Evolutionary conservation across 2,329 filamentous ascomycete genomes (phyloP).

Genomic region (Aspergillus candidus): DNA sequence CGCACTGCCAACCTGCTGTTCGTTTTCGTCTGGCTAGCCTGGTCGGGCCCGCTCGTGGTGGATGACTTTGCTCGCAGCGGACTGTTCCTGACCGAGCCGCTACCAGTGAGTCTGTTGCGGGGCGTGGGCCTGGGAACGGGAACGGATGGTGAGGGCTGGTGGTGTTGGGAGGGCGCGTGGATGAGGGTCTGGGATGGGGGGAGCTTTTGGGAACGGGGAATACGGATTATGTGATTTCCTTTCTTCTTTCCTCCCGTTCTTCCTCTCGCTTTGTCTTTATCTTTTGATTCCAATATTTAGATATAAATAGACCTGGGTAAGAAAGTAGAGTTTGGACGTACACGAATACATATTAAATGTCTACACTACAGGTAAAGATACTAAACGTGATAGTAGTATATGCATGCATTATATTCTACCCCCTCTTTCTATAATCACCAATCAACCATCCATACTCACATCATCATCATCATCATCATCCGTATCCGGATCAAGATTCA

Average conservation of each 20-base stretch:
- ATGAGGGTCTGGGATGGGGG: conserved; percentile 55
- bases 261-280: neutral
- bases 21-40: conserved; percentile 60
- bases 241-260: neutral
- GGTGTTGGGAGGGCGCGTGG: conserved; percentile 57
- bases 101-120: conserved; percentile 69
- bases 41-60: conserved; percentile 59
- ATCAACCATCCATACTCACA: conserved; percentile 25
- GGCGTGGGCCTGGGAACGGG: conserved; percentile 62
- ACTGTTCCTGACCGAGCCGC: conserved; percentile 73
- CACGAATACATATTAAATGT: neutral
- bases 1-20: conserved; percentile 57
- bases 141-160: conserved; percentile 55
- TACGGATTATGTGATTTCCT: conserved; percentile 24
- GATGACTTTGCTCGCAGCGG: conserved; percentile 71
- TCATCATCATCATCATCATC: conserved; percentile 42
- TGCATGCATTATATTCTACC: neutral
- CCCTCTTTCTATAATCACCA: conserved; percentile 12
- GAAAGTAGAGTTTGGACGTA: no score
- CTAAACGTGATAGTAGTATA: neutral
- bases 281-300: neutral
- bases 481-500: conserved; percentile 44
- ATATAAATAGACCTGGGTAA: no score
- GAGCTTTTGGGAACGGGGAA: conserved; percentile 59
- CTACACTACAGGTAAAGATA: neutral